A percentile compares a stretch with the other conserved stretches of the same genome.
These are phyloP conservation scores for Vachellia collinsii DNA, from an alignment of 306 rosid genomes.

Conservation along the genomic window DNA sequence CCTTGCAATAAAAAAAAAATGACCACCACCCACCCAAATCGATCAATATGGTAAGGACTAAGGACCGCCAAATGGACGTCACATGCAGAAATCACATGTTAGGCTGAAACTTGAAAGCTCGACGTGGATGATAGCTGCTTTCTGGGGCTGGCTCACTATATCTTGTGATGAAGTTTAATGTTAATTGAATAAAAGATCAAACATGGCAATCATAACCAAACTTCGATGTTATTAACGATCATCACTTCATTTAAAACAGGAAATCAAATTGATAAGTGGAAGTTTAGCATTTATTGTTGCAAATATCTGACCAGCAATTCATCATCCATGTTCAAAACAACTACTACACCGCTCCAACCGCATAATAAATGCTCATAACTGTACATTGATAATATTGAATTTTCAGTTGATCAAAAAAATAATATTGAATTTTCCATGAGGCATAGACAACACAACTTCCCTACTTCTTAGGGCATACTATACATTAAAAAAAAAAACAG, in stretches of 20 bases:
- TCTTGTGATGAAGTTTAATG: not conserved
- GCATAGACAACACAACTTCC: slow-evolving; percentile 35
- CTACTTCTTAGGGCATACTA: slow-evolving; percentile 39
- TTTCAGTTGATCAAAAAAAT: too few species aligned
- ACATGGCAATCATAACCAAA: not conserved
- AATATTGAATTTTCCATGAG: slow-evolving; percentile 18
- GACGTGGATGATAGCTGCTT: not conserved
- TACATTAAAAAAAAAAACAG: not conserved
- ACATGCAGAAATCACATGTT: not conserved
- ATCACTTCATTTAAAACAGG: not conserved
- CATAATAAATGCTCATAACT: slow-evolving; percentile 34
- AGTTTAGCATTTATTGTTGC: not conserved
- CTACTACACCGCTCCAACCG: slow-evolving; percentile 21
- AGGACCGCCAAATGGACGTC: slow-evolving; percentile 7
- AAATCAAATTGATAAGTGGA: not conserved
- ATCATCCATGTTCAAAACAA: not conserved
- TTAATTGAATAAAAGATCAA: not conserved
- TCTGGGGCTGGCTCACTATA: not conserved
- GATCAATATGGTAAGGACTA: slow-evolving; percentile 6
- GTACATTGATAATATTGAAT: slow-evolving; percentile 19
- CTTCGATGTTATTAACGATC: not conserved
- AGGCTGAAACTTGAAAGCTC: not conserved
- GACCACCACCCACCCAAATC: not conserved
- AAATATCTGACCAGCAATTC: not conserved
- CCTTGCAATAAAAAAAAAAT: not conserved